A percentile compares a stretch with the other conserved stretches of the same genome.
phyloP scores from a whole-genome alignment of 441 rosid species.

The Metrosideros polymorpha region DNA sequence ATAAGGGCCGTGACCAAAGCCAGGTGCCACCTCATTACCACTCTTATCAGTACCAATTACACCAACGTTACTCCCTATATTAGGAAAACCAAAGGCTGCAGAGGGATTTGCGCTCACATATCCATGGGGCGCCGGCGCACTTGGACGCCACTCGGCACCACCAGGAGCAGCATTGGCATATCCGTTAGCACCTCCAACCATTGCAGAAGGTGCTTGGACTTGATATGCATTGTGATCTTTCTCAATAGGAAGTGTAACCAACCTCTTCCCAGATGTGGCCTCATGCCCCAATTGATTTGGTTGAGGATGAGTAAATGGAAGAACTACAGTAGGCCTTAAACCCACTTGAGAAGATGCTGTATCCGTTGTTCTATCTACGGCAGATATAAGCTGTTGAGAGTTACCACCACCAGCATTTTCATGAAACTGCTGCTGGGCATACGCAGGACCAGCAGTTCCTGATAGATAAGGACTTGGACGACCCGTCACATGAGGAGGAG shows the following conservation, averaged over 20 bases:
- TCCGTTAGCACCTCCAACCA: conserved; percentile 38
- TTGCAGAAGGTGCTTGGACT: conserved; percentile 19
- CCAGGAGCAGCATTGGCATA: conserved; percentile 26
- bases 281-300: conserved; percentile 30
- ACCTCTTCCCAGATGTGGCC: conserved; percentile 23
- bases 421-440: conserved; percentile 23
- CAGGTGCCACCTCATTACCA: neutral
- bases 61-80: neutral
- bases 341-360: conserved; percentile 27
- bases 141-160: conserved; percentile 25
- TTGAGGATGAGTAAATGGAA: conserved; percentile 31
- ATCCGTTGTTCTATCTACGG: conserved; percentile 29
- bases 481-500: conserved; percentile 30
- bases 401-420: conserved; percentile 14
- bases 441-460: conserved; percentile 19
- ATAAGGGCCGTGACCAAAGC: neutral
- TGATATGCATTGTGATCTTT: conserved; percentile 30
- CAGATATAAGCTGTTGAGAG: conserved; percentile 35
- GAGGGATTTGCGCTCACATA: conserved; percentile 21
- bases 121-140: conserved; percentile 21
- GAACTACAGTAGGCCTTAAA: conserved; percentile 28
- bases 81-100: conserved; percentile 15
- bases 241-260: conserved; percentile 38
- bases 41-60: neutral
- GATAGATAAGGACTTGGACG: conserved; percentile 26